phyloP scores from a whole-genome alignment of 2,329 filamentous ascomycete species.

The Metarhizium guizhouense region DNA sequence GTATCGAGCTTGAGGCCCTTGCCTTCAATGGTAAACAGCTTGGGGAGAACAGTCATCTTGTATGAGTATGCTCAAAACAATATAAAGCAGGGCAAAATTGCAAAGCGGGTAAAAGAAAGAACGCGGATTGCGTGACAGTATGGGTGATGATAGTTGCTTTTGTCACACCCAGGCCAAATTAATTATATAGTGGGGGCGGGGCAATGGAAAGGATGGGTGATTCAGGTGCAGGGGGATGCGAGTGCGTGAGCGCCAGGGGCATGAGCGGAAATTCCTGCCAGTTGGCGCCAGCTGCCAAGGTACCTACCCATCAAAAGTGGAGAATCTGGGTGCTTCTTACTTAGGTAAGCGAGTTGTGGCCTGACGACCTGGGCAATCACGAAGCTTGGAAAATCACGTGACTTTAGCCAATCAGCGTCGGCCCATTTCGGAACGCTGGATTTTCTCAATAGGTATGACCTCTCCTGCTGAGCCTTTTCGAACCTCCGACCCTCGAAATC shows the following conservation, averaged over 20 bases:
- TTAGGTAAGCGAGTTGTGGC: not conserved
- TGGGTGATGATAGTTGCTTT: not conserved
- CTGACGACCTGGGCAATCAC: not conserved
- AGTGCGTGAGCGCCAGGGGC: too few relatives aligned
- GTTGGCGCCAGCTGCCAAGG: not conserved
- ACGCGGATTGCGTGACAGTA: not conserved
- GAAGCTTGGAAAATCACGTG: slow-evolving; percentile 20
- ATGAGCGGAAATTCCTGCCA: not conserved
- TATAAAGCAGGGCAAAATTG: slow-evolving; percentile 1
- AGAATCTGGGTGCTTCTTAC: too few relatives aligned
- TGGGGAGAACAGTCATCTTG: slow-evolving; percentile 32
- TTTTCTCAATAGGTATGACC: slow-evolving; percentile 28
- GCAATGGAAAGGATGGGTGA: slow-evolving; percentile 5
- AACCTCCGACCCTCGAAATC: slow-evolving; percentile 27
- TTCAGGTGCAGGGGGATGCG: too few relatives aligned
- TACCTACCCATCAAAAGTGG: too few relatives aligned
- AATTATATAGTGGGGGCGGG: slow-evolving; percentile 20
- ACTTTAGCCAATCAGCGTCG: slow-evolving; percentile 30
- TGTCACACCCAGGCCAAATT: slow-evolving; percentile 2
- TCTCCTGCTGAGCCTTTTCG: slow-evolving; percentile 30
- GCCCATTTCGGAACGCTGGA: slow-evolving; percentile 34
- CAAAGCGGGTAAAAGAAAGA: slow-evolving; percentile 2
- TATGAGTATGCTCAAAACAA: slow-evolving; percentile 4
- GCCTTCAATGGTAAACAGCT: slow-evolving; percentile 83
- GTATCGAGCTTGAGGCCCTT: slow-evolving; percentile 89